Percentiles rank a stretch among this genome's conserved stretches.
These are phyloP conservation scores for Phascolomyces articulosus DNA, from an alignment of 371 early-diverging fungal species.

Conservation along the genomic window DNA sequence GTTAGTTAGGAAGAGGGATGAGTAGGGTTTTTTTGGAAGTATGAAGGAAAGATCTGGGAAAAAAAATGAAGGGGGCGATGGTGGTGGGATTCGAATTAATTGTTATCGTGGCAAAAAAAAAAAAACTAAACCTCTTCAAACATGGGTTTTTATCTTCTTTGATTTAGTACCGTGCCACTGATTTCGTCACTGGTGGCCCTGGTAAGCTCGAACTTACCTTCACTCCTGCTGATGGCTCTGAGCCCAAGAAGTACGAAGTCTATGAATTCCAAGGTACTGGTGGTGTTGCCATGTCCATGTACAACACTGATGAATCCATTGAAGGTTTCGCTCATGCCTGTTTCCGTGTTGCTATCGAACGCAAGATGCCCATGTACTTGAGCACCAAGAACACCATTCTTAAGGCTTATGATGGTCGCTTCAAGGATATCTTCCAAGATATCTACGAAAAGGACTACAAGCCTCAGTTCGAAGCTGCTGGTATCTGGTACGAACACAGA, in stretches of 20 bases:
- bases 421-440: conserved; percentile 95
- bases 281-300: conserved; percentile 96
- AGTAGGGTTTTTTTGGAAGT: no score
- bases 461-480: conserved; percentile 68
- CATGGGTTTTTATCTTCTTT: conserved; percentile 8
- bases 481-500: conserved; percentile 97
- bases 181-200: conserved; percentile 87
- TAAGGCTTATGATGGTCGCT: conserved; percentile 96
- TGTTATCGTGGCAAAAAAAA: no score
- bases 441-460: conserved; percentile 84
- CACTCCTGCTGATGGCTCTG: conserved; percentile 82
- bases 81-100: no score
- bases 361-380: conserved; percentile 92
- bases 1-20: no score
- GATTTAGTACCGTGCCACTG: conserved; percentile 91
- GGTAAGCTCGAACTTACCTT: conserved; percentile 90
- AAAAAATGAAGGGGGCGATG: no score
- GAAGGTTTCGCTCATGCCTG: conserved; percentile 92
- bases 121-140: no score
- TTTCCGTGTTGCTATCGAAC: conserved; percentile 88
- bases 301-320: conserved; percentile 92
- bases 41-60: no score
- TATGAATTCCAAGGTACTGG: conserved; percentile 77
- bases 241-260: conserved; percentile 67
- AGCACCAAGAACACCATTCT: conserved; percentile 98